phyloP scores from a whole-genome alignment of 805 yeast genomes.

The Ascoidea asiatica region DNA sequence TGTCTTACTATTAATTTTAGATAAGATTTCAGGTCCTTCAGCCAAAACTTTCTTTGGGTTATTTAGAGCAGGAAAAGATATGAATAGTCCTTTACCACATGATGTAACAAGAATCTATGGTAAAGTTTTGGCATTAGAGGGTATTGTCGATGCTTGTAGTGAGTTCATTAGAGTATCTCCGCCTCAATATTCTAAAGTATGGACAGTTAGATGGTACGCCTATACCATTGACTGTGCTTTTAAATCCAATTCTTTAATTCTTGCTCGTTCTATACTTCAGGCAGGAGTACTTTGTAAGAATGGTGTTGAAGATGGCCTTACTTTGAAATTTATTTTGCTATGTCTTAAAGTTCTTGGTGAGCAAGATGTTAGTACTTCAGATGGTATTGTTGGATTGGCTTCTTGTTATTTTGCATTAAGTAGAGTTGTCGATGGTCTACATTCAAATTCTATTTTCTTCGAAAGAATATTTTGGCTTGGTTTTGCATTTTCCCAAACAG shows the following conservation, averaged over 20 bases:
- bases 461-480: constrained; percentile 25
- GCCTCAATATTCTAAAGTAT: constrained; percentile 16
- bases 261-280: constrained; percentile 51
- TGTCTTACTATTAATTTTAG: constrained; percentile 31
- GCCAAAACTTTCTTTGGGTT: constrained; percentile 59
- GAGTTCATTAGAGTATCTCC: constrained; percentile 34
- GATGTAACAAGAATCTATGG: constrained; percentile 24
- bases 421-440: constrained; percentile 23
- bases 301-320: constrained; percentile 44
- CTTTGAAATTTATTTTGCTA: constrained; percentile 21
- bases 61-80: constrained; percentile 22
- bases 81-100: constrained; percentile 13
- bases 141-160: constrained; percentile 40
- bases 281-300: constrained; percentile 53
- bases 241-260: constrained; percentile 38
- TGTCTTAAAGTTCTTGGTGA: constrained; percentile 18
- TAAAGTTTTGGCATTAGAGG: constrained; percentile 33
- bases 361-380: constrained; percentile 14
- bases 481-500: constrained; percentile 18
- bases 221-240: constrained; percentile 51
- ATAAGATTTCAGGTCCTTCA: constrained; percentile 38
- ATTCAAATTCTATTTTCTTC: constrained; percentile 18
- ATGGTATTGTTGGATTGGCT: constrained; percentile 15
- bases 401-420: constrained; percentile 24
- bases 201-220: constrained; percentile 55